phyloP scores from a whole-genome alignment of 2,329 filamentous ascomycete species.

The Exophiala sp. region DNA sequence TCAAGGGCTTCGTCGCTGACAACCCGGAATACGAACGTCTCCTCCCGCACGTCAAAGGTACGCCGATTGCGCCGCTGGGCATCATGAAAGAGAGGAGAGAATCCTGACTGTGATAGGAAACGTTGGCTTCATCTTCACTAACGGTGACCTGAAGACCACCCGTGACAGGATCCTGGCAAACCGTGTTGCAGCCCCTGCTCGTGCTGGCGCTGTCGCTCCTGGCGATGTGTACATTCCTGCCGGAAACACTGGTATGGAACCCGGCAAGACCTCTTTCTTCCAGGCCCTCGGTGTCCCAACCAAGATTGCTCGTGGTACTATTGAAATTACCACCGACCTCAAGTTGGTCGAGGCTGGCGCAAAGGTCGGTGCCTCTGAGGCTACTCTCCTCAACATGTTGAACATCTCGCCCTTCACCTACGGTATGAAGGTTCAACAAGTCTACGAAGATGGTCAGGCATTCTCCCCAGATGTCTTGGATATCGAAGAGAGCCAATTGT shows the following conservation, averaged over 20 bases:
- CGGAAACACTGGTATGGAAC: conserved; percentile 99
- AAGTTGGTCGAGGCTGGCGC: conserved; percentile 90
- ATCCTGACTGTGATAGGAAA: conserved; percentile 58
- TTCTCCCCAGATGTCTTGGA: conserved; percentile 85
- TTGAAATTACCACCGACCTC: conserved; percentile 97
- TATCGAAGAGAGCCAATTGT: conserved; percentile 90
- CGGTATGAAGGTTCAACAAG: conserved; percentile 92
- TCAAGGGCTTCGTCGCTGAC: conserved; percentile 89
- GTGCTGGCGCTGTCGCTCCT: conserved; percentile 95
- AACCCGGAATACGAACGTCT: conserved; percentile 97
- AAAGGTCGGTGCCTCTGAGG: conserved; percentile 99
- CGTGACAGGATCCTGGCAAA: conserved; percentile 94
- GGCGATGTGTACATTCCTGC: conserved; percentile 91
- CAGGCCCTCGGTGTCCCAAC: conserved; percentile 99
- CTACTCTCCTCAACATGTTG: conserved; percentile 98
- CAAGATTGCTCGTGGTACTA: conserved; percentile 99
- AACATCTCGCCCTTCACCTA: conserved; percentile 99
- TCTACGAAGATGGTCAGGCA: conserved; percentile 95
- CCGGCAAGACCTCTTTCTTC: conserved; percentile 99
- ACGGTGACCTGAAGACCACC: conserved; percentile 83
- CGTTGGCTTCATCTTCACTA: conserved; percentile 99
- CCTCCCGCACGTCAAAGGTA: conserved; percentile 85
- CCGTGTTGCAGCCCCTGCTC: conserved; percentile 95
- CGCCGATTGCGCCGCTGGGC: conserved; percentile 5
- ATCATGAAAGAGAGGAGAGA: conserved; percentile 3